Evolutionary conservation across 225 moss, liverwort and hornwort genomes (phyloP).

Genomic region (Ulota crispa): DNA sequence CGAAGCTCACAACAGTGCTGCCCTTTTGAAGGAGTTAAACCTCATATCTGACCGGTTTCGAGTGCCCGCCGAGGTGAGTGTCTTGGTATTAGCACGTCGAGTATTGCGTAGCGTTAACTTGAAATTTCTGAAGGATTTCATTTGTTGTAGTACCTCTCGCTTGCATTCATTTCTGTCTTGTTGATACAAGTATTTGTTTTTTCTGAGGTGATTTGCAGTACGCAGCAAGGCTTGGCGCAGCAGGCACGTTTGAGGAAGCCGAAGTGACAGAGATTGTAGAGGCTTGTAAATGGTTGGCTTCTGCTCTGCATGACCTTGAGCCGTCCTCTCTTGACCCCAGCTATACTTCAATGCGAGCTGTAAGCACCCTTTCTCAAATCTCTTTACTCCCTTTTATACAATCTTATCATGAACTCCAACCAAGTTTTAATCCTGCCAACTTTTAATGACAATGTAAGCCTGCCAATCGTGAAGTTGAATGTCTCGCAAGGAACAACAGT

Average conservation of each 20-base stretch:
- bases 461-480: background rate
- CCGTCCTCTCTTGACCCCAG: constrained; percentile 66
- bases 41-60: constrained; percentile 71
- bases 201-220: constrained; percentile 43
- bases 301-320: constrained; percentile 77
- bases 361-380: constrained; percentile 37
- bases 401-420: background rate
- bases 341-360: constrained; percentile 86
- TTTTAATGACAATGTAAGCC: too few relatives aligned
- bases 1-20: constrained; percentile 74
- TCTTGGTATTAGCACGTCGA: background rate
- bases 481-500: background rate
- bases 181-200: constrained; percentile 1
- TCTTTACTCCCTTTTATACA: background rate
- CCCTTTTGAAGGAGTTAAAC: constrained; percentile 63
- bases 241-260: constrained; percentile 81
- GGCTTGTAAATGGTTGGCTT: constrained; percentile 89
- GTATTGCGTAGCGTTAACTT: background rate
- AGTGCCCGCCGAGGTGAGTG: constrained; percentile 71
- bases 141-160: background rate
- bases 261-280: constrained; percentile 82
- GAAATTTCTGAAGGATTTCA: background rate
- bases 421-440: too few relatives aligned
- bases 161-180: background rate
- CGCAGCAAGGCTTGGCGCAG: constrained; percentile 50